phyloP scores from a whole-genome alignment of 495 filamentous ascomycete species.

The Polyplosphaeria fusca region DNA sequence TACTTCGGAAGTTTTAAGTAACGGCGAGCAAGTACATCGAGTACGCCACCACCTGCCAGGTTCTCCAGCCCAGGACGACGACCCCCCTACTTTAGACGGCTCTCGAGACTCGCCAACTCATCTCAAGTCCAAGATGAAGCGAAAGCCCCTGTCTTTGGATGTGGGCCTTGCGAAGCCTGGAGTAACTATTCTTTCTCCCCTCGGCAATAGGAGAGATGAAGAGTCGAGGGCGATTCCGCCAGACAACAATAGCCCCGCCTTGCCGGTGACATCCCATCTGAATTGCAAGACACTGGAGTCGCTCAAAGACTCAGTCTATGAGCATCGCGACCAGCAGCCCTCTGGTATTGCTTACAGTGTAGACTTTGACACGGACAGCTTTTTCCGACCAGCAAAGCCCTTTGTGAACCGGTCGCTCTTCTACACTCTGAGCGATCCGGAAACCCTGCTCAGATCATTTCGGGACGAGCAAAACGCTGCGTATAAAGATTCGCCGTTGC shows the following conservation, averaged over 20 bases:
- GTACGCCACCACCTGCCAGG: slow-evolving; percentile 7
- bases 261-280: slow-evolving; percentile 38
- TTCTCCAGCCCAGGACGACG: background rate
- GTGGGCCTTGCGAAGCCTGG: background rate
- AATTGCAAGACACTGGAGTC: slow-evolving; percentile 24
- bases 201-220: background rate
- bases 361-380: slow-evolving; percentile 23
- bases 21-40: slow-evolving; percentile 14
- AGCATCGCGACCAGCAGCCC: slow-evolving; percentile 6
- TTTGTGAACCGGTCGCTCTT: slow-evolving; percentile 75
- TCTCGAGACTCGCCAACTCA: background rate
- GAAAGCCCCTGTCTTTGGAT: background rate
- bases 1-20: background rate
- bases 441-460: slow-evolving; percentile 65
- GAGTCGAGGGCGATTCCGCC: background rate
- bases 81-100: slow-evolving; percentile 11
- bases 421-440: slow-evolving; percentile 65
- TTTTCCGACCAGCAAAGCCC: slow-evolving; percentile 20
- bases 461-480: slow-evolving; percentile 39
- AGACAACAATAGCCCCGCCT: background rate
- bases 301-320: slow-evolving; percentile 15
- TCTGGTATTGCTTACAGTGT: slow-evolving; percentile 15
- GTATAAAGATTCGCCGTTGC: slow-evolving; percentile 13
- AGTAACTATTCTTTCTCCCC: background rate
- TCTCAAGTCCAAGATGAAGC: slow-evolving; percentile 2